Conservation (phyloP, 139 green algal genomes). For the Chlamydomonas sphaeroides region DNA sequence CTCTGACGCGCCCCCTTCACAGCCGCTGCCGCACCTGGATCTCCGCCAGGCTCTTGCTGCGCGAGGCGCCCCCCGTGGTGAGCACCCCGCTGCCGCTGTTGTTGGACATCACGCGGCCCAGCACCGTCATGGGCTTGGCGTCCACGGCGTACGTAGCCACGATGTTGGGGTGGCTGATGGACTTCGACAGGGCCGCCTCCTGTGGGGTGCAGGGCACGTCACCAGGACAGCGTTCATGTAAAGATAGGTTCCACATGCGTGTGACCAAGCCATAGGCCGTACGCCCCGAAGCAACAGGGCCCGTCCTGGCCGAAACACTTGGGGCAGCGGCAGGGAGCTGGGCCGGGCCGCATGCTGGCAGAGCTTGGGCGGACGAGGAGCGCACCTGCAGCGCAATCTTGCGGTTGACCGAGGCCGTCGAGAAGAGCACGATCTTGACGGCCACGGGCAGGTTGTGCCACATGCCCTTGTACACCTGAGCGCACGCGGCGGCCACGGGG, state of each 20-base stretch:
- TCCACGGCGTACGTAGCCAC: conserved; percentile 38
- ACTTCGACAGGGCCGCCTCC: conserved; percentile 40
- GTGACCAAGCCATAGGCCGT: too few species aligned
- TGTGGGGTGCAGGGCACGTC: not conserved
- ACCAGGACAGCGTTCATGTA: too few species aligned
- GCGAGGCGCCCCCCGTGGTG: not conserved
- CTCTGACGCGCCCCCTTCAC: too few species aligned
- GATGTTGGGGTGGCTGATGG: conserved; percentile 41
- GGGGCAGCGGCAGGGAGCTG: too few species aligned
- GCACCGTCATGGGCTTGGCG: conserved; percentile 34
- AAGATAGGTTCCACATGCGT: not conserved
- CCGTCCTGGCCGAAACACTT: too few species aligned
- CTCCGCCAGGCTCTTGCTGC: conserved; percentile 4
- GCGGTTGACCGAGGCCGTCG: conserved; percentile 30
- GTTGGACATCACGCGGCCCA: not conserved
- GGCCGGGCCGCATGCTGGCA: too few species aligned
- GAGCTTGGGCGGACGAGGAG: too few species aligned
- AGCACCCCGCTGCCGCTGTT: not conserved
- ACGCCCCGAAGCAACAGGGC: too few species aligned
- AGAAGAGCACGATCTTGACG: conserved; percentile 46
- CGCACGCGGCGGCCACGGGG: too few species aligned
- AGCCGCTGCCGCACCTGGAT: conserved; percentile 21
- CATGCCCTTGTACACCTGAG: conserved; percentile 36
- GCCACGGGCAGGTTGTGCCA: conserved; percentile 45
- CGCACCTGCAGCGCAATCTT: conserved; percentile 35